Conservation (phyloP, 805 yeast genomes). For the Starmerella tilneyi region DNA sequence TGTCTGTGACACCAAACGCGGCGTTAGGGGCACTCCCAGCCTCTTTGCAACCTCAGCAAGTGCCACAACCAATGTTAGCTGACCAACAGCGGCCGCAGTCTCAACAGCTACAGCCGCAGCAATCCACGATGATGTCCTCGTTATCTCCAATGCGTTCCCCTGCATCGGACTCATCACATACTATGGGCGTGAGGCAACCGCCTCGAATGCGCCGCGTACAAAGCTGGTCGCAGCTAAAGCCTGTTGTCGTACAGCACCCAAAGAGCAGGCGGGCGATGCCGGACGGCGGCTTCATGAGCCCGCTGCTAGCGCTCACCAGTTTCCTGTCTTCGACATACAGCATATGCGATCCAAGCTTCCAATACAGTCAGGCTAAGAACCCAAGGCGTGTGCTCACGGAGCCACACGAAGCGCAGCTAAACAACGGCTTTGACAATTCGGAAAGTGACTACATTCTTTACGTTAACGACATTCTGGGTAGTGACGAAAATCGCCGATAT, state of each 20-base stretch:
- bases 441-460: conserved; percentile 85
- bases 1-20: background rate
- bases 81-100: background rate
- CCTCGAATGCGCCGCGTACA: conserved; percentile 18
- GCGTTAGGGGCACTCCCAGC: background rate
- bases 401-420: conserved; percentile 71
- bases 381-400: conserved; percentile 89
- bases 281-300: conserved; percentile 38
- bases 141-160: background rate
- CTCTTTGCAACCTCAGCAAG: background rate
- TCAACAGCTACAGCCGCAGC: conserved; percentile 2
- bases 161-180: background rate
- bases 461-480: conserved; percentile 87
- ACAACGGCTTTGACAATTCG: conserved; percentile 79
- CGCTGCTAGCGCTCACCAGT: conserved; percentile 67
- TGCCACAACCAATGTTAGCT: background rate
- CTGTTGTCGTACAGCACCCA: conserved; percentile 27
- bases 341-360: conserved; percentile 74
- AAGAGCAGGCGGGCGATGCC: conserved; percentile 32
- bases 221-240: conserved; percentile 28
- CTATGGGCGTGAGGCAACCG: background rate
- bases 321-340: conserved; percentile 70
- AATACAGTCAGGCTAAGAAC: conserved; percentile 71
- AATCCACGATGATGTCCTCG: background rate
- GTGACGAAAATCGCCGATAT: conserved; percentile 73